A percentile compares a stretch with the other conserved stretches of the same genome.
phyloP scores from a whole-genome alignment of 768 basidiomycete species.

The Leccinum sublutescens region DNA sequence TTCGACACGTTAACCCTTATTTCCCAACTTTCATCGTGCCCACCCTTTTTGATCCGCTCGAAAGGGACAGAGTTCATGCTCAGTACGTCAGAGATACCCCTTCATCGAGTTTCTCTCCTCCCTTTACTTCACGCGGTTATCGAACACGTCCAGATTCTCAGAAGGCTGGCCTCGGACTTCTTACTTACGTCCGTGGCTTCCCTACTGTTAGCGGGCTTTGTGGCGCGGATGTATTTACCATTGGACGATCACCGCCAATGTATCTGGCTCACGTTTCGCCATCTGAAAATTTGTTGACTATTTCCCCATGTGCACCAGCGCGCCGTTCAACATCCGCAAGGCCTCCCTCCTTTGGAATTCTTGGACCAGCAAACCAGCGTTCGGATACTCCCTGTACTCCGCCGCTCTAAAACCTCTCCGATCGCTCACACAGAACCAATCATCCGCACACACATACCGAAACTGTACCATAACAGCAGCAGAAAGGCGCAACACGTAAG shows the following conservation, averaged over 20 bases:
- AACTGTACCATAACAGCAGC: not conserved
- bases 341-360: conserved; percentile 23
- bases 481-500: not conserved
- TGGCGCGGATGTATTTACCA: conserved; percentile 27
- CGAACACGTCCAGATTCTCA: conserved; percentile 29
- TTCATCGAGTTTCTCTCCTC: conserved; percentile 7
- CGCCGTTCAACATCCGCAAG: conserved; percentile 20
- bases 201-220: conserved; percentile 27
- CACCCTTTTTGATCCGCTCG: conserved; percentile 19
- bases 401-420: conserved; percentile 20
- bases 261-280: conserved; percentile 11
- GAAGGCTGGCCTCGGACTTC: conserved; percentile 35
- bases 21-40: conserved; percentile 11
- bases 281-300: conserved; percentile 10
- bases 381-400: conserved; percentile 21
- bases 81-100: conserved; percentile 18
- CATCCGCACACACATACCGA: not conserved
- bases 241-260: conserved; percentile 24
- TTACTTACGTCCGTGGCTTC: conserved; percentile 35
- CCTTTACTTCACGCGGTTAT: conserved; percentile 24
- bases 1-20: conserved; percentile 19
- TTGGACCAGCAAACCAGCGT: conserved; percentile 9
- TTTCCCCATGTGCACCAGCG: conserved; percentile 18
- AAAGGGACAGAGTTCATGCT: conserved; percentile 13
- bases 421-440: not conserved